Base-by-base conservation (phyloP, 805 yeast genomes). In the Ogataea allantospora region DNA sequence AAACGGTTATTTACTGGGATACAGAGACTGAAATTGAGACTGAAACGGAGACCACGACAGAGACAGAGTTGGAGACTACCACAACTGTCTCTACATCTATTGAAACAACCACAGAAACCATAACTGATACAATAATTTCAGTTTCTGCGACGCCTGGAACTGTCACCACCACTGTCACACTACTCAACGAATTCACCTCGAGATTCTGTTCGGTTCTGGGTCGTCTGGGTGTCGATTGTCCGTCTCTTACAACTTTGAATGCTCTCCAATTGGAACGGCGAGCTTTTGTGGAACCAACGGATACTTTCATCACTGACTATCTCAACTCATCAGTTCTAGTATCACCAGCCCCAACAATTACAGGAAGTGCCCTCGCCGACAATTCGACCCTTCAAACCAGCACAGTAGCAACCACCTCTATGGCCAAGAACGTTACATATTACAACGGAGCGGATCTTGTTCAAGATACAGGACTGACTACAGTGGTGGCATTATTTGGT, bases 131-230 rank as follows among this genome's bases (percentile, higher is more conserved):
- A 10, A 30, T 34, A 7, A 24, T 29, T 11, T 35, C 44, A 8
- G 28, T 40, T 2, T 35, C 33, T 10, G 35, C 45, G 4, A 37
- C 44, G 5, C 39, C 43, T 13, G 40, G 47, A 3, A 38, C 47
- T 1, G 20, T 24, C 11, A 26, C 28, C 9, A 29, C 42, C 6
- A 37, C 47, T 0, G 47, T 40, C 28, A 44, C 50, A 3, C 19
- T 32, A 25, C 22, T 44, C 17, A 44, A 36, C 19, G 48, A 49
- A 27, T 38, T 44, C 29, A 46, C 51, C 2, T 46, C 53, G 3
- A 35, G 53, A 15, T 46, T 46, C 30, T 49, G 51, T 23, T 40
- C 48, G 7, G 41, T 49, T 23, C 28, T 46, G 33, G 39, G 48
- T 15, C 38, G 49, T 11, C 22, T 49, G 20, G 53, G 51, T 7